Conservation (phyloP, 257 asterid species). For the Solanum boliviense region DNA sequence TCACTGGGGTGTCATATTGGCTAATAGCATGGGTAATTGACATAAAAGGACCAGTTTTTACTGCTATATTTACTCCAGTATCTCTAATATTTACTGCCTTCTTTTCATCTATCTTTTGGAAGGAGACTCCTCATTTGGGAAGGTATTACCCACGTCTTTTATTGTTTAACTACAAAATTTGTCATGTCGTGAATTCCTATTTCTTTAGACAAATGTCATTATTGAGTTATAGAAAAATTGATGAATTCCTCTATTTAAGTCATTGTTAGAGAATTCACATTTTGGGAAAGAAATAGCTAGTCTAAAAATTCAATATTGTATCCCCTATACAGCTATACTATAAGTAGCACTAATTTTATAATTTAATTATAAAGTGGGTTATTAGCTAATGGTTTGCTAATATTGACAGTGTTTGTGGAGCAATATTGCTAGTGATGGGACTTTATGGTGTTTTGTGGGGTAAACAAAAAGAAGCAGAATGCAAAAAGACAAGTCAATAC, state of each 20-base stretch:
- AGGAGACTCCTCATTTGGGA: conserved; percentile 54
- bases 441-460: conserved; percentile 36
- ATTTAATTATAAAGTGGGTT: background rate
- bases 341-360: background rate
- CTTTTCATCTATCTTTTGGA: conserved; percentile 33
- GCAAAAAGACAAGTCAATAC: background rate
- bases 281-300: background rate
- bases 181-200: too few relatives aligned
- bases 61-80: conserved; percentile 35
- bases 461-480: conserved; percentile 14
- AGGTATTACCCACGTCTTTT: conserved; percentile 9
- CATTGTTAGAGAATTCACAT: background rate
- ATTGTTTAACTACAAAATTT: too few relatives aligned
- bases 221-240: background rate
- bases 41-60: conserved; percentile 51
- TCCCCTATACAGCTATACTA: background rate
- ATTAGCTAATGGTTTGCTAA: background rate
- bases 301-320: too few relatives aligned
- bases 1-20: conserved; percentile 31
- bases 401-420: conserved; percentile 21
- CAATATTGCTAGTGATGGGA: conserved; percentile 23
- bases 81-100: conserved; percentile 38
- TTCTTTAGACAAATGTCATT: background rate
- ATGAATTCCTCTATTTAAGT: background rate
- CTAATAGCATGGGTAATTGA: conserved; percentile 44